Percentiles rank a stretch among this genome's conserved stretches.
Evolutionary conservation across 1,284 basidiomycete species (phyloP).

Genomic region (Ustilago esculenta): DNA sequence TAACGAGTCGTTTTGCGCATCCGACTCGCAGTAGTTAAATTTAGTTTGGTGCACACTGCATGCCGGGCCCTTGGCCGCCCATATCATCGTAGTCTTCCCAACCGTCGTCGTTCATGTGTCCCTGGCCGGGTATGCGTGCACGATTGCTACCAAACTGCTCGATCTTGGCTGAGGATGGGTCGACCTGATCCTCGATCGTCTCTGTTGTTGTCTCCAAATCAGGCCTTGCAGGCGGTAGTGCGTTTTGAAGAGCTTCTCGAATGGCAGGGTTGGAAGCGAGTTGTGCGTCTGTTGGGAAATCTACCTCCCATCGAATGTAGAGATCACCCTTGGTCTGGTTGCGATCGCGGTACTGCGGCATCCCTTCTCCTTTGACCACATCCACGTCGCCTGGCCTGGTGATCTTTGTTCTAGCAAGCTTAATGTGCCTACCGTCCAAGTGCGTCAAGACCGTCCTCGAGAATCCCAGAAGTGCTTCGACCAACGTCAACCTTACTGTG

Average conservation of each 20-base stretch:
- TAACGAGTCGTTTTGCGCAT: no score
- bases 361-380: slow-evolving; percentile 58
- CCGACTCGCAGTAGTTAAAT: neutral
- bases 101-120: slow-evolving; percentile 42
- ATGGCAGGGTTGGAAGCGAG: slow-evolving; percentile 30
- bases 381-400: slow-evolving; percentile 59
- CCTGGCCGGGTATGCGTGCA: slow-evolving; percentile 36
- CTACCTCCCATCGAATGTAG: slow-evolving; percentile 60
- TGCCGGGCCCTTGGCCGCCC: slow-evolving; percentile 49
- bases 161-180: slow-evolving; percentile 26
- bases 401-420: slow-evolving; percentile 43
- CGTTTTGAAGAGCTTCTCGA: slow-evolving; percentile 25
- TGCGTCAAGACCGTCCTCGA: slow-evolving; percentile 63
- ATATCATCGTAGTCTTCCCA: slow-evolving; percentile 46
- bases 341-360: slow-evolving; percentile 55
- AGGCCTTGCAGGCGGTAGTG: slow-evolving; percentile 50
- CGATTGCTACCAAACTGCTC: slow-evolving; percentile 50
- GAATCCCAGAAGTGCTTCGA: slow-evolving; percentile 59
- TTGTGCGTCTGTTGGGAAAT: slow-evolving; percentile 57
- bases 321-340: slow-evolving; percentile 53
- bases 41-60: slow-evolving; percentile 59
- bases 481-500: slow-evolving; percentile 70
- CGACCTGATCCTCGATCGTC: slow-evolving; percentile 40
- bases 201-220: slow-evolving; percentile 37
- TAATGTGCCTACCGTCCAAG: slow-evolving; percentile 61